Conservation (phyloP, 1,284 basidiomycete genomes). For the Trichosporon ovoides region DNA sequence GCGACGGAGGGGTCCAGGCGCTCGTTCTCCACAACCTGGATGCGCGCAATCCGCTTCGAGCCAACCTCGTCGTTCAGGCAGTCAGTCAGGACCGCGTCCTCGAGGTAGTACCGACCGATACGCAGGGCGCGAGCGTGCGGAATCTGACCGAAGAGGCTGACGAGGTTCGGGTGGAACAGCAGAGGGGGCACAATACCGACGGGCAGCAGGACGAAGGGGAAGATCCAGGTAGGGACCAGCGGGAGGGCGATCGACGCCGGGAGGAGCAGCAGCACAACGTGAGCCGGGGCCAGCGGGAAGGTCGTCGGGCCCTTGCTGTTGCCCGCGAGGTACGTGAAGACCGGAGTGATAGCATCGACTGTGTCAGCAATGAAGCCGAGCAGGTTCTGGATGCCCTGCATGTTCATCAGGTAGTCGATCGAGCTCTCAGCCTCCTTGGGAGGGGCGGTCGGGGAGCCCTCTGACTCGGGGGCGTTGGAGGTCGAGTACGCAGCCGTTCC, state of each 20-base stretch:
- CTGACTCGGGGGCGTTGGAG: slow-evolving; percentile 19
- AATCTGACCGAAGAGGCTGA: slow-evolving; percentile 22
- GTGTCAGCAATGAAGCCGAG: slow-evolving; percentile 38
- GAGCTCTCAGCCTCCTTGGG: slow-evolving; percentile 43
- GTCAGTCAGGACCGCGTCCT: slow-evolving; percentile 38
- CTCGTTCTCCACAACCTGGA: slow-evolving; percentile 49
- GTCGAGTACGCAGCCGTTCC: slow-evolving; percentile 11
- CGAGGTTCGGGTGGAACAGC: slow-evolving; percentile 45
- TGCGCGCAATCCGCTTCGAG: slow-evolving; percentile 27
- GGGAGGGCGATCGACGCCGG: slow-evolving; percentile 43
- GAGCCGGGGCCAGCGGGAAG: slow-evolving; percentile 43
- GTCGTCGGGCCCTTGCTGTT: slow-evolving; percentile 29
- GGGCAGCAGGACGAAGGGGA: slow-evolving; percentile 44
- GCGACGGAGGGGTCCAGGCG: slow-evolving; percentile 39
- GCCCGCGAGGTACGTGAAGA: slow-evolving; percentile 22
- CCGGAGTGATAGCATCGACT: slow-evolving; percentile 25
- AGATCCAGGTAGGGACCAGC: slow-evolving; percentile 31
- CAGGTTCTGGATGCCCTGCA: slow-evolving; percentile 50
- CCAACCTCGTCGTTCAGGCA: slow-evolving; percentile 37
- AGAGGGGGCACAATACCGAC: slow-evolving; percentile 39
- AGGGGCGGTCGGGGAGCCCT: slow-evolving; percentile 33
- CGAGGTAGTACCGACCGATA: slow-evolving; percentile 12
- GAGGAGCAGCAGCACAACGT: slow-evolving; percentile 38
- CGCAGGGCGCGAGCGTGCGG: slow-evolving; percentile 23
- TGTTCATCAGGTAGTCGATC: slow-evolving; percentile 49